These are phyloP conservation scores for Pistacia vera DNA, from an alignment of 345 rosid genomes.

Conservation along the genomic window DNA sequence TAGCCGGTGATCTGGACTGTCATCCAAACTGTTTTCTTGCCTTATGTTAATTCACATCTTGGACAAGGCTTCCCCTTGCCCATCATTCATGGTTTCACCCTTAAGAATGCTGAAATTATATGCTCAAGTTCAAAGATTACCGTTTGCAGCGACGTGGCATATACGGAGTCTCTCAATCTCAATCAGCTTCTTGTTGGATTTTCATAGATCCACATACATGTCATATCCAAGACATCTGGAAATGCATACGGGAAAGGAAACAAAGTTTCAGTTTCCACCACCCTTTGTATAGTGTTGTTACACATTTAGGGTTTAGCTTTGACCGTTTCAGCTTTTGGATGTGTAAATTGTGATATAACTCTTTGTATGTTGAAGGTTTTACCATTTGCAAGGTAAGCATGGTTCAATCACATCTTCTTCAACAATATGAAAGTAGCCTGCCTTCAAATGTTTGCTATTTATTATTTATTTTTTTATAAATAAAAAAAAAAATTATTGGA, in stretches of 20 bases:
- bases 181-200: constrained; percentile 13
- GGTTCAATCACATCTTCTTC: background rate
- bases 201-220: background rate
- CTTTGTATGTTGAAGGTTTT: background rate
- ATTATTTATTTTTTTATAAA: too few species aligned
- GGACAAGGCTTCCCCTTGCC: constrained; percentile 85
- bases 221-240: background rate
- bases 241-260: background rate
- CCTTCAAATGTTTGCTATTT: background rate
- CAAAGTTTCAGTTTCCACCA: background rate
- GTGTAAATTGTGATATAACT: background rate
- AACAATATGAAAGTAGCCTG: background rate
- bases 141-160: constrained; percentile 67
- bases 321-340: background rate
- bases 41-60: constrained; percentile 72
- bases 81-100: constrained; percentile 83
- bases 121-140: constrained; percentile 58
- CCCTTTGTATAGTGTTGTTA: background rate
- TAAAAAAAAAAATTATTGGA: too few species aligned
- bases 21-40: constrained; percentile 82
- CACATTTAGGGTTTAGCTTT: background rate
- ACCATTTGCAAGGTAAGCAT: background rate
- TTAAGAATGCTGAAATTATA: constrained; percentile 59
- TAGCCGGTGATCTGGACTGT: constrained; percentile 96
- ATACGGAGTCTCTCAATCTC: constrained; percentile 35